Conservation (phyloP, 1,284 basidiomycete genomes). For the Phellopilus nigrolimitatus region DNA sequence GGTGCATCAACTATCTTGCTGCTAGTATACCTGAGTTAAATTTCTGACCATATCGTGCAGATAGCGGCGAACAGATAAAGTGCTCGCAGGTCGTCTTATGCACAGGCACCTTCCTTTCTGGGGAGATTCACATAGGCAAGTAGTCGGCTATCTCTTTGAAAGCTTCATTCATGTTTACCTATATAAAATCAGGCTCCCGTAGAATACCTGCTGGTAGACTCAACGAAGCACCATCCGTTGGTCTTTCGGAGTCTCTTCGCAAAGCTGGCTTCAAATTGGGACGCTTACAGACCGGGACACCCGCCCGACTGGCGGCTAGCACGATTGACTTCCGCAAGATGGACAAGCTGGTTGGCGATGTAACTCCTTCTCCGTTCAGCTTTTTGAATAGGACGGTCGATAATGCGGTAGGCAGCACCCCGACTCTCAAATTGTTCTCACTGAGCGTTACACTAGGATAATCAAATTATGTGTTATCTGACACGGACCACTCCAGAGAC, state of each 20-base stretch:
- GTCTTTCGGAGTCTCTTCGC: conserved; percentile 71
- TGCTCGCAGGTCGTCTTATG: conserved; percentile 84
- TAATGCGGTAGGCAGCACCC: conserved; percentile 37
- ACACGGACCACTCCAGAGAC: conserved; percentile 72
- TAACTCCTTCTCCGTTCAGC: conserved; percentile 56
- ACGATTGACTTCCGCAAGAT: conserved; percentile 68
- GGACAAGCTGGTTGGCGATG: conserved; percentile 57
- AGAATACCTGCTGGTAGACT: conserved; percentile 81
- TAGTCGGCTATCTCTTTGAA: conserved; percentile 2
- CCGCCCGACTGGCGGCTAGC: conserved; percentile 67
- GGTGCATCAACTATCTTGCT: conserved; percentile 38
- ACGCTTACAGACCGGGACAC: conserved; percentile 86
- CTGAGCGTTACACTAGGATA: conserved; percentile 37
- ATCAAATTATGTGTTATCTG: conserved; percentile 71
- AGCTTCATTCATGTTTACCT: conserved; percentile 3
- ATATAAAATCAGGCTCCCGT: conserved; percentile 52
- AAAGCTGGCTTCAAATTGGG: conserved; percentile 77
- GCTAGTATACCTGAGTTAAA: neutral
- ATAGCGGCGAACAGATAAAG: conserved; percentile 68
- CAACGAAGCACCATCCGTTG: conserved; percentile 67
- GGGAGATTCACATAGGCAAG: conserved; percentile 82
- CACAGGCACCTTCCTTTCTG: conserved; percentile 87
- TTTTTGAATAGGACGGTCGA: conserved; percentile 37
- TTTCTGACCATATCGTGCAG: conserved; percentile 32
- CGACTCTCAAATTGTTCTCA: neutral